Evolutionary conservation across 192 early-diverging fungal genomes (phyloP).

Genomic region (Podochytrium sp.): DNA sequence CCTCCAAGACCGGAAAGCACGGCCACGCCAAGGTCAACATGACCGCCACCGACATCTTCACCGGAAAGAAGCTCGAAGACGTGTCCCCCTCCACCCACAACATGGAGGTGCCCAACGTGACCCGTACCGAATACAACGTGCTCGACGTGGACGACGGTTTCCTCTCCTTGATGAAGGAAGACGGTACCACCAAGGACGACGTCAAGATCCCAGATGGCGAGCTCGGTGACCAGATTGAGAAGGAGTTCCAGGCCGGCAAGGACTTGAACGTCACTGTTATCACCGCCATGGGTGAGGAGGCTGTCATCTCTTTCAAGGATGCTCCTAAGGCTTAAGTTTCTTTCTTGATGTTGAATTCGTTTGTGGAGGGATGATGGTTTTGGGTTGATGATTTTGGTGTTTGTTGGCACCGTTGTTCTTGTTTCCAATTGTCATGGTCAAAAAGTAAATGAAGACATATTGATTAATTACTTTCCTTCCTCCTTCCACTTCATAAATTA

Average conservation of each 20-base stretch:
- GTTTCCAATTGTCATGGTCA: no score
- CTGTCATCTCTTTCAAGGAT: conserved; percentile 80
- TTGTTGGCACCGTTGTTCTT: no score
- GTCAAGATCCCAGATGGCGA: conserved; percentile 90
- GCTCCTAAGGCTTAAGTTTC: conserved; percentile 59
- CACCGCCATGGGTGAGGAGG: conserved; percentile 92
- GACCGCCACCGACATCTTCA: conserved; percentile 95
- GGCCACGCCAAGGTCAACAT: conserved; percentile 99
- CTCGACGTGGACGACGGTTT: conserved; percentile 90
- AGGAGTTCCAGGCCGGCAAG: conserved; percentile 77
- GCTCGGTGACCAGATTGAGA: conserved; percentile 72
- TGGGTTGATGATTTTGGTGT: no score
- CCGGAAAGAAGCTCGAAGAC: conserved; percentile 97
- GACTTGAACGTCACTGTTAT: conserved; percentile 85
- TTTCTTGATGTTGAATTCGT: no score
- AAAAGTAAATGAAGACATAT: background rate
- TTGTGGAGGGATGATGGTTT: no score
- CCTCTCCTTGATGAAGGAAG: conserved; percentile 80
- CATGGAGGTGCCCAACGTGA: conserved; percentile 98
- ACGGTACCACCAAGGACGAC: conserved; percentile 91
- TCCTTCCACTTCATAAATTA: background rate
- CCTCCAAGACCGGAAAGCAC: conserved; percentile 99
- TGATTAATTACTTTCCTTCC: background rate
- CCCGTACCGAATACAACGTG: conserved; percentile 82
- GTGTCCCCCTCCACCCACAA: conserved; percentile 99